Base-by-base conservation (phyloP, 1,284 basidiomycete genomes). In the Papiliotrema laurentii region DNA sequence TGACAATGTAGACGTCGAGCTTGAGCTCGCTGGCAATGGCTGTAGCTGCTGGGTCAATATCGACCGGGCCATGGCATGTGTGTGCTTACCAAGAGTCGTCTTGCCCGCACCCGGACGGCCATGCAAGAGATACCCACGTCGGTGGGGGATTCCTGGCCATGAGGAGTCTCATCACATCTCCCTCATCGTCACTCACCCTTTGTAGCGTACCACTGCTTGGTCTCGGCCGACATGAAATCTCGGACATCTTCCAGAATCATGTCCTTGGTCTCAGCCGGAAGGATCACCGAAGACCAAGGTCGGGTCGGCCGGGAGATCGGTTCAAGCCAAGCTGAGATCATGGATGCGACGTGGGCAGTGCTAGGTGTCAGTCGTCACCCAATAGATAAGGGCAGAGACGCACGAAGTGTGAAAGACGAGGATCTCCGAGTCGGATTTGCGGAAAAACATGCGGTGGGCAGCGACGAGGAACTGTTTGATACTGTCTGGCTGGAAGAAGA, bases 71-170 rank as follows among this genome's bases (percentile, higher is more conserved):
- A 16, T 5, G 28, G n/a, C 22, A 6, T 14, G 41, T 10, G 21
- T 21, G 4, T 28, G 31, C 55, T 49, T 28, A 61, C 61, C 58
- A 3, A 63, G 47, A 16, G 61, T 63, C 1, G 56, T 66, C 38
- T 66, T 66, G 14, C 63, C 63, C 21, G 61, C 44, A 11, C 63
- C 63, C 2, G 63, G 63, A n/a, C 44, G 25, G 24, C 63, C 63
- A 33, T 66, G 56, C 18, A 66, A 54, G 0, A 66, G 45, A 35
- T 60, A 60, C 55, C 63, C 63, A 42, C 59, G 43, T 19, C 61
- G 45, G 46, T 65, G 61, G 3, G 63, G 61, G 22, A 65, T 65
- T 40, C 61, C 53, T 51, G 36, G 9, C 9, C 30, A 33, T 10
- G 30, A n/a, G n/a, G n/a, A n/a, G n/a, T n/a, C n/a, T n/a, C n/a